Conservation (phyloP, 495 filamentous ascomycete genomes). For the Amphirosellinia nigrospora region DNA sequence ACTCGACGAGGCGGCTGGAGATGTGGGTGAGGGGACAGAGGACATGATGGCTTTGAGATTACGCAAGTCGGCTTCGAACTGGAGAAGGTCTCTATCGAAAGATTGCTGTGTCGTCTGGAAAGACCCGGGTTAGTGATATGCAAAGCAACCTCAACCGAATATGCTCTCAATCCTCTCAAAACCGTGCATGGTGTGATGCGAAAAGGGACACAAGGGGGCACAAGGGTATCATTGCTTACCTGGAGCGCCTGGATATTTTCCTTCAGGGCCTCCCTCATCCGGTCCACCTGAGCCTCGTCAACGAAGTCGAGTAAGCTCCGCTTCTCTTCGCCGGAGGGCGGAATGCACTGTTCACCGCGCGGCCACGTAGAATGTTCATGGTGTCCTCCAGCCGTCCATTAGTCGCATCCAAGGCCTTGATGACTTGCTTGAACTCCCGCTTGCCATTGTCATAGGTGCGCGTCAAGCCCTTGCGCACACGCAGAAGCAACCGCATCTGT, state of each 20-base stretch:
- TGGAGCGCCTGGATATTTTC: conserved; percentile 64
- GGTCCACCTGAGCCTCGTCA: conserved; percentile 78
- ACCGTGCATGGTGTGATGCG: neutral
- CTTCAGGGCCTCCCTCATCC: conserved; percentile 69
- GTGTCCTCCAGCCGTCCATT: conserved; percentile 74
- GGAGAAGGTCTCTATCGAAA: conserved; percentile 66
- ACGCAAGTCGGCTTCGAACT: conserved; percentile 66
- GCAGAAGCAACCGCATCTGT: conserved; percentile 71
- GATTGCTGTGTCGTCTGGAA: conserved; percentile 63
- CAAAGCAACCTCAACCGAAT: neutral
- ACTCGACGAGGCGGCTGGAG: conserved; percentile 46
- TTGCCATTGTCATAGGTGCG: conserved; percentile 55
- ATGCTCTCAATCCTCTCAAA: neutral
- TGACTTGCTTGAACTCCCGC: conserved; percentile 60
- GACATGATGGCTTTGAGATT: conserved; percentile 47
- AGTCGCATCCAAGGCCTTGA: conserved; percentile 75
- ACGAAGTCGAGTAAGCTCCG: conserved; percentile 89
- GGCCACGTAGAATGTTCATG: conserved; percentile 70
- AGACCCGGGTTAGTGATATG: neutral
- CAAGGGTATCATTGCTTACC: conserved; percentile 37
- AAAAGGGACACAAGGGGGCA: neutral
- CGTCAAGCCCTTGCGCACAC: conserved; percentile 66
- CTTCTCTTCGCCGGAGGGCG: conserved; percentile 68
- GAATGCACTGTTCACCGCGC: conserved; percentile 75
- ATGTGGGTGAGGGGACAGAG: conserved; percentile 40